Evolutionary conservation across 805 yeast species (phyloP), one percentile per base, ranked within the genome.

Genomic region (Torulaspora gathmanii): DNA sequence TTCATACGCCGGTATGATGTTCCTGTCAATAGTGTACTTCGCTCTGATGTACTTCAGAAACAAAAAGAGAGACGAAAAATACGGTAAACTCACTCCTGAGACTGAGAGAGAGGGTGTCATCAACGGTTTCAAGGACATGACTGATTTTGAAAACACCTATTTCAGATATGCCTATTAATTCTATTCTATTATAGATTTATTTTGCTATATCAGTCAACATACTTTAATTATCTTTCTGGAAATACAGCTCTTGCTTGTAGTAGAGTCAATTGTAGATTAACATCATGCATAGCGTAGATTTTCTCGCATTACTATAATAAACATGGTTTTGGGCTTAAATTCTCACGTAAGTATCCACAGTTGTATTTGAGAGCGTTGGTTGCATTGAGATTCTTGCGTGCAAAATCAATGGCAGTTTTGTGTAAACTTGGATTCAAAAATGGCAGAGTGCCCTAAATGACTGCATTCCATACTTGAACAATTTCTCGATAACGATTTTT

Each of bases 1-100:
- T 7, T 53, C 54, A 4, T 53, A 53, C 31, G 47, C 42, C n/a
- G 47, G 54, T 13, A 53, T 53, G 55, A 51, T 53, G 55, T 49
- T 51, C 39, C 38, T 53, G 25, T 40, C 50, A 33, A 47, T 53
- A 17, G 47, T 51, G 4, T 53, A 53, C 38, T 45, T 42, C 36
- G 31, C 25, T 16, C 10, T 53, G 46, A 53, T 53, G 57, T 30
- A 37, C 31, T 43, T 43, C 49, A 51, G 57, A 31, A 53, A 53
- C 50, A 46, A 30, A 20, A 36, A 40, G 35, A 51, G 57, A 34
- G 47, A 53, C 38, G 16, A 26, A 16, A 40, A 43, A 17, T 45
- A 42, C 31, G 57, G 57, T 5, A 34, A 46, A 33, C 38, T 47
- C 5, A 50, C 52, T 10, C 50, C 49, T 11, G 55, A 53, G 31